Evolutionary conservation across 2,329 filamentous ascomycete species (phyloP).

Genomic region (Calonectria crousiana): DNA sequence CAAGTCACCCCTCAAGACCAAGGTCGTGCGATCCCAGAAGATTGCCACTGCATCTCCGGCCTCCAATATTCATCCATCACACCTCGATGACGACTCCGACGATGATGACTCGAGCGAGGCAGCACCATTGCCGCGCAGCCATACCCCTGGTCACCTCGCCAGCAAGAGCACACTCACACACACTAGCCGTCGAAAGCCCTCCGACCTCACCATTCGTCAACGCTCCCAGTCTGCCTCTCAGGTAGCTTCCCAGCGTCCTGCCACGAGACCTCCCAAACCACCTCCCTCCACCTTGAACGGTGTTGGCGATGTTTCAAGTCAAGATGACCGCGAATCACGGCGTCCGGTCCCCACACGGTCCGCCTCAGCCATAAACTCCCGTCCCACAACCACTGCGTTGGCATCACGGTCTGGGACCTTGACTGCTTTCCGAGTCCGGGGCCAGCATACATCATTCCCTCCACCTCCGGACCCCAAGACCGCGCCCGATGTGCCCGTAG

Average conservation of each 20-base stretch:
- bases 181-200: slow-evolving; percentile 61
- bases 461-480: slow-evolving; percentile 67
- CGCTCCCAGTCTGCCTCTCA: slow-evolving; percentile 65
- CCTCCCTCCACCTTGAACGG: slow-evolving; percentile 40
- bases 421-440: slow-evolving; percentile 47
- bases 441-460: slow-evolving; percentile 64
- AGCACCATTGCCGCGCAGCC: slow-evolving; percentile 63
- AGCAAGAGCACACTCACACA: slow-evolving; percentile 66
- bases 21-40: slow-evolving; percentile 65
- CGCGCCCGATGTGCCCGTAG: slow-evolving; percentile 70
- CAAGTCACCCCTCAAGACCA: slow-evolving; percentile 50
- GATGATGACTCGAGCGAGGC: slow-evolving; percentile 52
- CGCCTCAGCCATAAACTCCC: slow-evolving; percentile 63
- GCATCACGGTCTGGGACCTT: slow-evolving; percentile 31
- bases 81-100: slow-evolving; percentile 52
- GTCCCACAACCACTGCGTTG: slow-evolving; percentile 42
- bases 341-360: slow-evolving; percentile 63
- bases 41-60: slow-evolving; percentile 53
- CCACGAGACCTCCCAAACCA: slow-evolving; percentile 43
- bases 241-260: slow-evolving; percentile 44
- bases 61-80: slow-evolving; percentile 47
- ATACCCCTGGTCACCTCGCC: slow-evolving; percentile 72
- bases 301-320: slow-evolving; percentile 41
- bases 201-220: slow-evolving; percentile 66
- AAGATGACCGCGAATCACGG: slow-evolving; percentile 44